Evolutionary conservation across 2,329 filamentous ascomycete species (phyloP).

Genomic region (Ceratocystis ficicola): DNA sequence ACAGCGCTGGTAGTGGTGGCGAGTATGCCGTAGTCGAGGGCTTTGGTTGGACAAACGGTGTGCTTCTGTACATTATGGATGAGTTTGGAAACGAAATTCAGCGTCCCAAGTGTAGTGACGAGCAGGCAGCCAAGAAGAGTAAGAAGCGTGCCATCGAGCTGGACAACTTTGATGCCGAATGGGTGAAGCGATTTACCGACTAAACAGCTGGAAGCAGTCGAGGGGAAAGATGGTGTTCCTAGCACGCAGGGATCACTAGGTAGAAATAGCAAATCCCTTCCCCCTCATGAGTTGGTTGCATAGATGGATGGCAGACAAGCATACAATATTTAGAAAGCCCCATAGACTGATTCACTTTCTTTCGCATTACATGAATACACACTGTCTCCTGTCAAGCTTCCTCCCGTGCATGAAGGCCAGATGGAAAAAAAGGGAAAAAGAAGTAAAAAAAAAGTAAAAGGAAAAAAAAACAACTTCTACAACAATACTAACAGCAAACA

Average conservation of each 20-base stretch:
- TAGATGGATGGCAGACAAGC: background rate
- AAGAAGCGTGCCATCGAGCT: constrained; percentile 36
- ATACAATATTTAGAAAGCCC: background rate
- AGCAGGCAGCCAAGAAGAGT: constrained; percentile 29
- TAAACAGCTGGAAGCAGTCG: background rate
- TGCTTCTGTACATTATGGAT: constrained; percentile 54
- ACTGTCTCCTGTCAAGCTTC: background rate
- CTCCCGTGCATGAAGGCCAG: background rate
- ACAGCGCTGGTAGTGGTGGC: constrained; percentile 50
- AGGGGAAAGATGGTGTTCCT: too few species aligned
- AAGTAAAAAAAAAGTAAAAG: background rate
- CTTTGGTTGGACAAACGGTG: constrained; percentile 60
- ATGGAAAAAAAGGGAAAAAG: background rate
- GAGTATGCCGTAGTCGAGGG: constrained; percentile 59
- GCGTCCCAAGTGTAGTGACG: constrained; percentile 44
- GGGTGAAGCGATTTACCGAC: constrained; percentile 38
- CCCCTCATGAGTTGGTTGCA: too few species aligned
- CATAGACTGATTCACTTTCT: background rate
- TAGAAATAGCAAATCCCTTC: too few species aligned
- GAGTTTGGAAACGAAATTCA: constrained; percentile 44
- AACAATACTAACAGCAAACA: background rate
- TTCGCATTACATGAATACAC: background rate
- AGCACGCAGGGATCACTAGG: too few species aligned
- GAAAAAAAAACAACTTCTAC: background rate
- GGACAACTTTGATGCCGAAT: constrained; percentile 35